Base-by-base conservation (phyloP, 106 monocot species). In the Acorus gramineus region DNA sequence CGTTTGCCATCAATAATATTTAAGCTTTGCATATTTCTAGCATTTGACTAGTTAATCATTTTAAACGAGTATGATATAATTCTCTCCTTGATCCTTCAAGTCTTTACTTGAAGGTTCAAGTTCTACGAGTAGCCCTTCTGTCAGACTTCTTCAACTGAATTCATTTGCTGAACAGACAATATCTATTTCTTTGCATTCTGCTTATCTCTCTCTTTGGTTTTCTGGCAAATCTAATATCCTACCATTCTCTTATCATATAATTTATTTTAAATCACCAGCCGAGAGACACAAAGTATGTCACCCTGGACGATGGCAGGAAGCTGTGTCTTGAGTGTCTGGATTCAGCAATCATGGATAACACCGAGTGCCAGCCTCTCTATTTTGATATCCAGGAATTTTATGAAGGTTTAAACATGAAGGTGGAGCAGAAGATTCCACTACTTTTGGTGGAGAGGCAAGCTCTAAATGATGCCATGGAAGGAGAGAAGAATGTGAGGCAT, bases 381-480 rank as follows among this genome's bases (percentile, higher is more conserved):
- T 74, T 84, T 49, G 86, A 87, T 42, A 90, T 95, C 64, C 77
- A 81, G 73, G 89, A 89, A 68, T 93, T 93, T 70, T 93, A 81
- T 53, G 89, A 89, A 83, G 93, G 89, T 64, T 69, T 93, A 44
- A 93, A 93, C 66, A 93, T 93, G 93, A 93, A 89, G 68, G 66
- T 93, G 7, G 81, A 89, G 14, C 93, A 93, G 69, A 78, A 89
- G 71, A 66, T 93, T 73, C 93, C 86, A 42, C 75, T 89, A 62
- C 85, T 89, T 62, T 69, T 93, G 61, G 89, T 93, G 42, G 93
- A 89, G 79, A 78, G 93, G 48, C 82, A 83, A 68, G 93, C 86
- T 8, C 71, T 93, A 43, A 93, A 93, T 70, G 93, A 85, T 72
- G 93, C 93, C 66, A 83, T 88, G 89, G 94, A 84, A 74, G 86